These are phyloP conservation scores for Aspergillus texensis DNA, from an alignment of 2,329 filamentous ascomycete species.

Conservation along the genomic window DNA sequence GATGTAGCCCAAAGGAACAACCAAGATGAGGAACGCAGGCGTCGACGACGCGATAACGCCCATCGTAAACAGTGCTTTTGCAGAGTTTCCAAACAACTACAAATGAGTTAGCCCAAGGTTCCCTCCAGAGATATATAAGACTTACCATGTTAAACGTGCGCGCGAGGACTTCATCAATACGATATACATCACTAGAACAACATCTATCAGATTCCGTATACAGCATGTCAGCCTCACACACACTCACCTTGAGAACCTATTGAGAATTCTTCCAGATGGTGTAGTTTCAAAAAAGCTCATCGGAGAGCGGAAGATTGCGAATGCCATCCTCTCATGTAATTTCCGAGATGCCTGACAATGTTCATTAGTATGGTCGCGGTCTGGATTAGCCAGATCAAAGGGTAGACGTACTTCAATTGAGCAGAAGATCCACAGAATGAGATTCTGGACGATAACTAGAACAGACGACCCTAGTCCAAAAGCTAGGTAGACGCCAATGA, in stretches of 20 bases:
- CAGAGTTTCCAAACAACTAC: slow-evolving; percentile 71
- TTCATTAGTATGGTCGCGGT: neutral
- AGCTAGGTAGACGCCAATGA: slow-evolving; percentile 92
- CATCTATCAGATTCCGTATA: slow-evolving; percentile 4
- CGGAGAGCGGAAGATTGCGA: slow-evolving; percentile 92
- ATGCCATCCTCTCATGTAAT: slow-evolving; percentile 95
- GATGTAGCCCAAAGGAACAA: slow-evolving; percentile 75
- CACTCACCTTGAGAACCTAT: slow-evolving; percentile 85
- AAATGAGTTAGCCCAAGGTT: slow-evolving; percentile 17
- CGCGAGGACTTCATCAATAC: slow-evolving; percentile 88
- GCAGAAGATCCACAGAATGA: slow-evolving; percentile 99
- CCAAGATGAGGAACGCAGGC: slow-evolving; percentile 77
- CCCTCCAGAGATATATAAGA: neutral
- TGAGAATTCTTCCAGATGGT: slow-evolving; percentile 91
- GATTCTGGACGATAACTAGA: slow-evolving; percentile 85
- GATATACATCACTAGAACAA: slow-evolving; percentile 54
- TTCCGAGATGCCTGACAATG: slow-evolving; percentile 76
- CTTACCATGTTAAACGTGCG: slow-evolving; percentile 92
- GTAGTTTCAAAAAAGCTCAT: slow-evolving; percentile 99
- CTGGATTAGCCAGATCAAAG: neutral
- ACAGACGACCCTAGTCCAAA: slow-evolving; percentile 85
- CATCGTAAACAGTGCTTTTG: slow-evolving; percentile 79
- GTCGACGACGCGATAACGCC: slow-evolving; percentile 80
- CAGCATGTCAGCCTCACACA: neutral
- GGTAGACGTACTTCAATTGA: slow-evolving; percentile 78